Conservation (phyloP, 345 rosid genomes). For the Sisymbrium irio region DNA sequence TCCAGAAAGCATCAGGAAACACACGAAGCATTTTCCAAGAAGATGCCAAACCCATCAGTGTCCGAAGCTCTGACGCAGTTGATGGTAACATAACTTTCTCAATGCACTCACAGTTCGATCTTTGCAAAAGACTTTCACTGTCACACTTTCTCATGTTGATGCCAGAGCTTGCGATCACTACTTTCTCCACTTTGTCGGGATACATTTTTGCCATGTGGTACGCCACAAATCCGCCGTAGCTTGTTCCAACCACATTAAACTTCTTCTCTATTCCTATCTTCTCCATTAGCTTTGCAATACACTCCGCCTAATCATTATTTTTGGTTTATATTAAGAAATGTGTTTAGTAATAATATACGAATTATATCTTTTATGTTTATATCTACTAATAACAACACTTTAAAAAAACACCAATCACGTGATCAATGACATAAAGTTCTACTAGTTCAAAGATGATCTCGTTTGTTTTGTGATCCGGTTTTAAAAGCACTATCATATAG, state of each 20-base stretch:
- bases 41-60: constrained; percentile 51
- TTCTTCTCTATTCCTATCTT: constrained; percentile 45
- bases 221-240: constrained; percentile 94
- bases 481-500: not conserved
- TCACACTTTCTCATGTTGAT: constrained; percentile 57
- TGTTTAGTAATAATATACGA: not conserved
- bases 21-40: constrained; percentile 27
- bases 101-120: constrained; percentile 44
- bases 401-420: not conserved
- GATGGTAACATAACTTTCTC: constrained; percentile 75
- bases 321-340: not conserved
- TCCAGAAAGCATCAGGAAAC: constrained; percentile 60
- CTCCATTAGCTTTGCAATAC: constrained; percentile 54
- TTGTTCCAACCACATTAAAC: constrained; percentile 67
- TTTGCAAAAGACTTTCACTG: constrained; percentile 46
- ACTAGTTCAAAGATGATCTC: not conserved
- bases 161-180: constrained; percentile 83
- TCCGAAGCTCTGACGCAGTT: constrained; percentile 51
- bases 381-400: not conserved
- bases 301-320: constrained; percentile 40
- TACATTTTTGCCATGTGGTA: constrained; percentile 67
- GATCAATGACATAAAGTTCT: not conserved
- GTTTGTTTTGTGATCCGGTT: not conserved
- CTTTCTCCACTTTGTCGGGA: constrained; percentile 74
- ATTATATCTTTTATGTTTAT: not conserved